Evolutionary conservation across 495 filamentous ascomycete genomes (phyloP).

Genomic region (Aspergillus haitiensis): DNA sequence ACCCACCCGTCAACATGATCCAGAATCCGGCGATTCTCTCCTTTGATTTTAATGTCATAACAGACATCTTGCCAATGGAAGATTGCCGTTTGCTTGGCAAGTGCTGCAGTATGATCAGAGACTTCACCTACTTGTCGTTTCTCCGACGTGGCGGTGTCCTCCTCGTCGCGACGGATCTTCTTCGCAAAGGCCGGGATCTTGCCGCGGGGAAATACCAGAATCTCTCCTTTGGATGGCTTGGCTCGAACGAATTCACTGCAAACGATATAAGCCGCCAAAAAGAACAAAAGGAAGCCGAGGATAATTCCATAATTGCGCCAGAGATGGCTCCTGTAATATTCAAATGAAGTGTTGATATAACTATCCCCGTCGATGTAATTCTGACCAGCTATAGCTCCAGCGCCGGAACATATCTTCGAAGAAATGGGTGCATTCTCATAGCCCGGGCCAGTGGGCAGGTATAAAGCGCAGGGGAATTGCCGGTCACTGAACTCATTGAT

Average conservation of each 20-base stretch:
- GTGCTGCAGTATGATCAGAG: slow-evolving; percentile 26
- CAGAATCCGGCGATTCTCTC: slow-evolving; percentile 69
- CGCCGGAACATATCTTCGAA: slow-evolving; percentile 56
- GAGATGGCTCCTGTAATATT: slow-evolving; percentile 60
- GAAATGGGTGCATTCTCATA: slow-evolving; percentile 51
- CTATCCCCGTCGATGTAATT: slow-evolving; percentile 61
- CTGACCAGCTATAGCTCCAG: slow-evolving; percentile 62
- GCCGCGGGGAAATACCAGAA: slow-evolving; percentile 80
- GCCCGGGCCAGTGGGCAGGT: slow-evolving; percentile 55
- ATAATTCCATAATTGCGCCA: slow-evolving; percentile 87
- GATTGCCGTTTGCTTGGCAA: slow-evolving; percentile 62
- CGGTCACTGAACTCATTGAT: slow-evolving; percentile 82
- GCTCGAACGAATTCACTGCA: slow-evolving; percentile 73
- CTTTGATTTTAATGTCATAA: slow-evolving; percentile 89
- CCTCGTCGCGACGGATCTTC: slow-evolving; percentile 43
- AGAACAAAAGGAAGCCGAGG: slow-evolving; percentile 68
- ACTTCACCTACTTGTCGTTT: slow-evolving; percentile 18
- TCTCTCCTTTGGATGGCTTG: slow-evolving; percentile 83
- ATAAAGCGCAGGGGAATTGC: slow-evolving; percentile 60
- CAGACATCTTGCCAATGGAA: slow-evolving; percentile 86
- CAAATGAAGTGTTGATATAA: slow-evolving; percentile 63
- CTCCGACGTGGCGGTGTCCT: slow-evolving; percentile 41
- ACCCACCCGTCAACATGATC: slow-evolving; percentile 88
- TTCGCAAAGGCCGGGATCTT: slow-evolving; percentile 62
- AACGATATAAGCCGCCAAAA: slow-evolving; percentile 65